phyloP scores from a whole-genome alignment of 495 filamentous ascomycete species.

The Penicillium alfredii region DNA sequence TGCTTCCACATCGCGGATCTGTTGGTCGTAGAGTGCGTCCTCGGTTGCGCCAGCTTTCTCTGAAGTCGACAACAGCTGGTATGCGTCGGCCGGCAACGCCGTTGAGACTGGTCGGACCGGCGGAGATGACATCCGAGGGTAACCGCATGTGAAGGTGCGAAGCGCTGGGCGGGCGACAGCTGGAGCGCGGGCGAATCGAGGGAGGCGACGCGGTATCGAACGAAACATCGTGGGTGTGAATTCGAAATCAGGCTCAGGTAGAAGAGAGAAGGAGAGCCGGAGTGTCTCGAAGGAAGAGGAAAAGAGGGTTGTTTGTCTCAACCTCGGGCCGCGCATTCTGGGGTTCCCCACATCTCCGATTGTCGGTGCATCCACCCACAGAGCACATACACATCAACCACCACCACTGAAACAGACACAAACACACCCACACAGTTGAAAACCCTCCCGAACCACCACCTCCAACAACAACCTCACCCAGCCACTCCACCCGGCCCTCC shows the following conservation, averaged over 20 bases:
- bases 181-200: conserved; percentile 25
- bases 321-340: conserved; percentile 16
- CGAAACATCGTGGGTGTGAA: conserved; percentile 29
- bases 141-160: conserved; percentile 40
- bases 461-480: too few relatives aligned
- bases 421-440: too few relatives aligned
- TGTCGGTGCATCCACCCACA: too few relatives aligned
- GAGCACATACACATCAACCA: conserved; percentile 9
- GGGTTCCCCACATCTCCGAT: conserved; percentile 13
- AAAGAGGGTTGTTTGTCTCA: conserved; percentile 5
- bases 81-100: conserved; percentile 60
- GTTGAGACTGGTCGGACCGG: conserved; percentile 51
- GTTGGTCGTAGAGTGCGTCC: conserved; percentile 70
- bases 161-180: conserved; percentile 23
- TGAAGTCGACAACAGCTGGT: conserved; percentile 68
- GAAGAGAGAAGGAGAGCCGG: neutral
- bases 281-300: neutral
- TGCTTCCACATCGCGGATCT: conserved; percentile 72
- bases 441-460: too few relatives aligned
- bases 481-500: too few relatives aligned
- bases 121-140: conserved; percentile 39
- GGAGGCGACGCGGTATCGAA: conserved; percentile 30
- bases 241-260: too few relatives aligned
- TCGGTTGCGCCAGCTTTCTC: conserved; percentile 72
- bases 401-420: conserved; percentile 1